These are phyloP conservation scores for Pseudonitzschia delicatissima DNA, from an alignment of 108 stramenopile genomes.

Conservation along the genomic window DNA sequence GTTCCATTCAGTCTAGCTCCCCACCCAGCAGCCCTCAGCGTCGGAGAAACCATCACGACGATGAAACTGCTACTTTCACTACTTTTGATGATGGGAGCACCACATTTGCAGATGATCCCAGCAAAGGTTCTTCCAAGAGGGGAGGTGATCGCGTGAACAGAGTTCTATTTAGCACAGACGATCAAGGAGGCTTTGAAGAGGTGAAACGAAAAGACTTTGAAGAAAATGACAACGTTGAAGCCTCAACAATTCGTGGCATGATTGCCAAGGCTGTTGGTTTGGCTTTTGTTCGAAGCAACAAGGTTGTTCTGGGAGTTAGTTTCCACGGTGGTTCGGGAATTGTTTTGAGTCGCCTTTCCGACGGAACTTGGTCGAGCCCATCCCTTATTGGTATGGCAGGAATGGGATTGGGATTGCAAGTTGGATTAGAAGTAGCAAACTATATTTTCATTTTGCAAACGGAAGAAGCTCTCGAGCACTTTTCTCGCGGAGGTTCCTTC, in stretches of 20 bases:
- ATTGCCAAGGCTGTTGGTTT: slow-evolving; percentile 75
- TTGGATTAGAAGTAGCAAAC: slow-evolving; percentile 86
- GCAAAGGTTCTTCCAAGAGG: neutral
- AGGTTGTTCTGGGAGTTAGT: slow-evolving; percentile 81
- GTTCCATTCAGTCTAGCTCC: neutral
- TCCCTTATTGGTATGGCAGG: slow-evolving; percentile 84
- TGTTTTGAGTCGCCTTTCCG: slow-evolving; percentile 70
- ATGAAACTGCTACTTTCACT: neutral
- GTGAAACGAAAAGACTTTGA: neutral
- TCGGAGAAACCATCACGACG: neutral
- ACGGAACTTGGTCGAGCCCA: slow-evolving; percentile 89
- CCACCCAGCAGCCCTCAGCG: neutral
- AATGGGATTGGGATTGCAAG: slow-evolving; percentile 77
- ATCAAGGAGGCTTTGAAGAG: neutral
- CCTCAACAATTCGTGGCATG: slow-evolving; percentile 61
- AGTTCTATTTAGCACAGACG: neutral
- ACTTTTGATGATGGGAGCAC: neutral
- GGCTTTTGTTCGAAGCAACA: slow-evolving; percentile 80
- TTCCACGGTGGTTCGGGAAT: slow-evolving; percentile 82
- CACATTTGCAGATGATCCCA: neutral
- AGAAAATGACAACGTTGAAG: slow-evolving; percentile 3
- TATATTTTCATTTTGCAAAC: slow-evolving; percentile 84
- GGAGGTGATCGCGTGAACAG: neutral
- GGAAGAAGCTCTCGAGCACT: slow-evolving; percentile 79
- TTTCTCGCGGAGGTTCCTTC: slow-evolving; percentile 68